These are phyloP conservation scores for Acrodontium crateriforme DNA, from an alignment of 2,329 filamentous ascomycete genomes.

Conservation along the genomic window DNA sequence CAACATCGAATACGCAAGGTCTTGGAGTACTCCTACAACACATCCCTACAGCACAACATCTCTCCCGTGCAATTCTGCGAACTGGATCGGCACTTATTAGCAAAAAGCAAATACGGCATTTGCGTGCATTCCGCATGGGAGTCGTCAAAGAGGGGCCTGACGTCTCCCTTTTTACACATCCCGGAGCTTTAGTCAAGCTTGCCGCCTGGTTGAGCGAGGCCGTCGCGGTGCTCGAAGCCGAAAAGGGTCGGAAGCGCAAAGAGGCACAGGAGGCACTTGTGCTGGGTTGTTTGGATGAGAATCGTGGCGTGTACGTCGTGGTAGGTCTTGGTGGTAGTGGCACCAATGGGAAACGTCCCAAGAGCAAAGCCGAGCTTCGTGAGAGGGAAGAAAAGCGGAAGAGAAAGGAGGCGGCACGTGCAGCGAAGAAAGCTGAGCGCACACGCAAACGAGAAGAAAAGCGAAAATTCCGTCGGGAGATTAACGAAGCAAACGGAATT, in stretches of 20 bases:
- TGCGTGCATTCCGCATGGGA: constrained; percentile 86
- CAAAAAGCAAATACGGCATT: constrained; percentile 85
- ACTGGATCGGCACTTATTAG: constrained; percentile 83
- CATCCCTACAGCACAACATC: constrained; percentile 70
- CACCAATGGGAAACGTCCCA: constrained; percentile 40
- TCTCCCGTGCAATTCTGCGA: constrained; percentile 84
- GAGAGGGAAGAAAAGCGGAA: constrained; percentile 54
- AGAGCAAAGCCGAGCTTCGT: constrained; percentile 20
- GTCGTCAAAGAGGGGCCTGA: constrained; percentile 93
- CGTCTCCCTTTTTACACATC: constrained; percentile 80
- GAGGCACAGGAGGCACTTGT: constrained; percentile 63
- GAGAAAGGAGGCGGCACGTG: constrained; percentile 38
- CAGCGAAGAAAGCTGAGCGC: constrained; percentile 37
- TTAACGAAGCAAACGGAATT: constrained; percentile 41
- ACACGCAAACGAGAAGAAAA: constrained; percentile 43
- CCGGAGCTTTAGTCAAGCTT: constrained; percentile 82
- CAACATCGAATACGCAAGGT: constrained; percentile 33
- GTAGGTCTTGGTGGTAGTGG: constrained; percentile 85
- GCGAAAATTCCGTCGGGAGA: constrained; percentile 45
- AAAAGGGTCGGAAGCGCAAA: constrained; percentile 55
- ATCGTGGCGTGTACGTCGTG: constrained; percentile 74
- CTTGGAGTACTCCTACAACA: constrained; percentile 64
- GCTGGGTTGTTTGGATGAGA: constrained; percentile 78
- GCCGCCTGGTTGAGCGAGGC: constrained; percentile 92
- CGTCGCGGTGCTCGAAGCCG: constrained; percentile 74